Evolutionary conservation across 768 basidiomycete species (phyloP), one percentile per base, ranked within the genome.

Genomic region (Russula foetens): DNA sequence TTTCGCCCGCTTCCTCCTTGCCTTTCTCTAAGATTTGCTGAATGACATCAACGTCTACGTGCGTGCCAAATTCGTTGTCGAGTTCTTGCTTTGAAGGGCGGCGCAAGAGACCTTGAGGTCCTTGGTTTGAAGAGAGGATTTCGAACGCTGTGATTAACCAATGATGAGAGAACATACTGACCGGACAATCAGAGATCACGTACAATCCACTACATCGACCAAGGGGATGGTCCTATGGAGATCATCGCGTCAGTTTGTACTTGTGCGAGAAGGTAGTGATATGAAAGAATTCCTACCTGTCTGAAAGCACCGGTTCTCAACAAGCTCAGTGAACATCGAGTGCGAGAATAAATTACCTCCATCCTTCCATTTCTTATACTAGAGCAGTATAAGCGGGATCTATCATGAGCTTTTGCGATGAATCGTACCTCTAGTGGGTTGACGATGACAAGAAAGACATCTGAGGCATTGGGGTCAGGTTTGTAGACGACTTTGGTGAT

Each of bases 1-100:
- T 77, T 21, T 86, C 85, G 12, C 75, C 74, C 4, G 75, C 58
- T 67, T 89, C 82, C 53, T 79, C 75, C 57, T 72, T 80, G 46
- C 92, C 92, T 59, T 82, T 81, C 70, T 82, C 66, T 59, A 94
- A 76, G 60, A 93, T 77, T 23, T 70, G 69, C 49, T 72, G 68
- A 44, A 88, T 73, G 9, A 88, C 85, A 2, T 89, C 88, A 21
- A 75, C 70, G 44, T 91, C 84, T 50, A 84, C 85, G 66, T 75
- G 71, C 3, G 85, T 81, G 19, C 77, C 83, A 65, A 95, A 94
- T 38, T 75, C 75, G 57, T 73, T 86, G 45, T 92, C 89, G 58
- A 95, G 83, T 67, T 91, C 85, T 70, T 94, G 92, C 51, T 87
- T 84, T n/a, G 90, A 92, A 12, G 89, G 78, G 54, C 78, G 76